Base-by-base conservation (phyloP, 176 grass and related monocot genomes). In the Dendrocalamus sinicus region DNA sequence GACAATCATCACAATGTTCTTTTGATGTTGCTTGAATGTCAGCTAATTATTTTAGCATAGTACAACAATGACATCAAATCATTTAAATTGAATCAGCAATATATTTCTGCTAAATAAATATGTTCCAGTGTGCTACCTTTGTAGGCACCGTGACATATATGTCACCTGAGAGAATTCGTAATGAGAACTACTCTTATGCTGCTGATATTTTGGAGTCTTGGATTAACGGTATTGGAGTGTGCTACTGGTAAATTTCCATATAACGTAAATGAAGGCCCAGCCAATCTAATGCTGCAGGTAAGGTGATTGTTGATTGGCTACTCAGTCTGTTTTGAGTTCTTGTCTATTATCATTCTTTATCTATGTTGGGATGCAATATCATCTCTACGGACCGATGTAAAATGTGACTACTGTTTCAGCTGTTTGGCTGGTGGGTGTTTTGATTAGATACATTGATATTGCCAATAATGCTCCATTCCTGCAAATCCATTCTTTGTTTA, bases 161-260 rank as follows among this genome's bases (percentile, higher is more conserved):
- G 96, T 98, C 96, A 52, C 96, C 96, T 71, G 96, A 95, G 88
- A 93, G 96, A 91, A 98, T 98, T 75, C 91, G 93, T 84, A 98
- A 98, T 58, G 93, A 95, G 81, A 84, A 61, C 77, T 98, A 98
- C 72, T 98, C 93, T 46, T 98, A 91, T 77, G 51, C 96, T 70
- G 96, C 96, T 86, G 96, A 98, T 89, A 95, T 98, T 98, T 90
- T 98, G 93, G 96, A 98, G 96, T 72, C 86, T 98, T 89, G 96
- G 96, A 67, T 85, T 98, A 88, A 83, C 88, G 23, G 85, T 95
- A 73, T 93, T 98, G 80, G 96, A 98, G 83, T 98, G 96, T 88
- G 91, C 89, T 65, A 94, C 91, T 68, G 96, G 96, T 85, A 95
- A 94, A 84, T 98, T 98, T 90, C 93, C 96, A 88, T 98, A 95